Evolutionary conservation across 768 basidiomycete genomes (phyloP).

Genomic region (Clavulina sp.): DNA sequence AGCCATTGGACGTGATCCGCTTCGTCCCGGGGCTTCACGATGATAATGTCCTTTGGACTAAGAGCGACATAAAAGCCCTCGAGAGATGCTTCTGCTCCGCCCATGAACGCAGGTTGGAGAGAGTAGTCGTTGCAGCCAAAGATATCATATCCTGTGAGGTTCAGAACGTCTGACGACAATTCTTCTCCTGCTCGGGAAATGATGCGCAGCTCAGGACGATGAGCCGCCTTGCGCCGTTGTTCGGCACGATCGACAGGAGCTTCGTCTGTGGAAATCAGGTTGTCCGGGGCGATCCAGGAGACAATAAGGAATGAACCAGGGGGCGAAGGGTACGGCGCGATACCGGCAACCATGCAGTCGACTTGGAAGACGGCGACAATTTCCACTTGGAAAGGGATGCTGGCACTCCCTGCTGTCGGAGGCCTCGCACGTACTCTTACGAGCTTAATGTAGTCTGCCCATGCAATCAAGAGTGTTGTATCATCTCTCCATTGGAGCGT

Average conservation of each 20-base stretch:
- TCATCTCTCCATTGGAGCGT: slow-evolving; percentile 87
- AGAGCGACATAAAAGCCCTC: slow-evolving; percentile 48
- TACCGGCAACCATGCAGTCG: slow-evolving; percentile 89
- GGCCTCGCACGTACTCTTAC: slow-evolving; percentile 56
- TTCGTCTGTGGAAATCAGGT: slow-evolving; percentile 41
- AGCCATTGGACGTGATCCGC: slow-evolving; percentile 87
- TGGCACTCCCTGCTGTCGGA: slow-evolving; percentile 20
- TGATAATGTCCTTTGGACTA: slow-evolving; percentile 71
- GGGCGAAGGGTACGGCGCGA: slow-evolving; percentile 54
- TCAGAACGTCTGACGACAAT: slow-evolving; percentile 66
- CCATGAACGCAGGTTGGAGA: slow-evolving; percentile 19
- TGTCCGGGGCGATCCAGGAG: slow-evolving; percentile 70
- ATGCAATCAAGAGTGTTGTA: slow-evolving; percentile 72
- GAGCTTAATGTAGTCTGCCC: slow-evolving; percentile 89
- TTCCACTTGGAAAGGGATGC: slow-evolving; percentile 42
- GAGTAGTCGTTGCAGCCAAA: slow-evolving; percentile 91
- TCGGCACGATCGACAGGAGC: slow-evolving; percentile 45
- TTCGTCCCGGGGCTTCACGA: slow-evolving; percentile 75
- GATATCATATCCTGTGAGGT: slow-evolving; percentile 55
- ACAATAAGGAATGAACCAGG: slow-evolving; percentile 57
- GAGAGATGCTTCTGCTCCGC: slow-evolving; percentile 27
- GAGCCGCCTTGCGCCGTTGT: slow-evolving; percentile 69
- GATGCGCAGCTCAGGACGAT: slow-evolving; percentile 87
- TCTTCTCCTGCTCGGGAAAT: slow-evolving; percentile 82
- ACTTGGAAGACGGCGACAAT: slow-evolving; percentile 83